Base-by-base conservation (phyloP, 2,329 filamentous ascomycete species). In the Nemania sp. region DNA sequence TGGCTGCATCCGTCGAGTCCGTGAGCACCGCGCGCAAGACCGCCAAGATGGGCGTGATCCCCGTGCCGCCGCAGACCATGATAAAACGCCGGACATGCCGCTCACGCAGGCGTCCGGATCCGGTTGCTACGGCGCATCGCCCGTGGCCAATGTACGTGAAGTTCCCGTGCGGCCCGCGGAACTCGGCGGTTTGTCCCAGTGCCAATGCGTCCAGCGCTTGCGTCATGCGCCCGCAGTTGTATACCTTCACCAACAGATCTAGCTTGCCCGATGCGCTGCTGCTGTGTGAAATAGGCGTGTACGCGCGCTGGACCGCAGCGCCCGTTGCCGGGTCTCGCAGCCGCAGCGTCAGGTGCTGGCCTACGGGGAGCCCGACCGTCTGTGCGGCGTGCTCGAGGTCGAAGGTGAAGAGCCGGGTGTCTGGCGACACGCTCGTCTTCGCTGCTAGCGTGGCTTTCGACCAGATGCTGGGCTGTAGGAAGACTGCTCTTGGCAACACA, bases 11-110 rank as follows among this genome's bases (percentile, higher is more conserved):
- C 0, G 75, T 68, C 1, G 68, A 62, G 58, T 93, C 83, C 40
- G 80, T 77, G 69, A 91, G 80, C 0, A 95, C 82, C 0, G 89
- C 87, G 6, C 89, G 78, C 47, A 95, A 75, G 3, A 96, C 89
- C 66, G 94, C 89, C 68, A 86, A 94, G 59, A 96, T 89, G 0
- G 92, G 92, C n/a, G 92, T 96, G 65, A 97, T 88, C 1, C 92
- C 92, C n/a, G 84, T 90, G 5, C 92, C 92, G 12, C 82, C 92
- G 63, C 90, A 94, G 26, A 96, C 85, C 91, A 96, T 96, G 67
- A 89, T 77, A 70, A 96, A 90, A 11, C 80, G 80, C 47, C 79
- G 81, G 1, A 95, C 81, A 0, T 63, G 71, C 8, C 86, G 75
- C 52, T 76, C 69, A 17, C 75, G 77, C 0, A 76, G 68, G 17